These are phyloP conservation scores for Athelia sp. DNA, from an alignment of 1,284 basidiomycete species.

Conservation along the genomic window DNA sequence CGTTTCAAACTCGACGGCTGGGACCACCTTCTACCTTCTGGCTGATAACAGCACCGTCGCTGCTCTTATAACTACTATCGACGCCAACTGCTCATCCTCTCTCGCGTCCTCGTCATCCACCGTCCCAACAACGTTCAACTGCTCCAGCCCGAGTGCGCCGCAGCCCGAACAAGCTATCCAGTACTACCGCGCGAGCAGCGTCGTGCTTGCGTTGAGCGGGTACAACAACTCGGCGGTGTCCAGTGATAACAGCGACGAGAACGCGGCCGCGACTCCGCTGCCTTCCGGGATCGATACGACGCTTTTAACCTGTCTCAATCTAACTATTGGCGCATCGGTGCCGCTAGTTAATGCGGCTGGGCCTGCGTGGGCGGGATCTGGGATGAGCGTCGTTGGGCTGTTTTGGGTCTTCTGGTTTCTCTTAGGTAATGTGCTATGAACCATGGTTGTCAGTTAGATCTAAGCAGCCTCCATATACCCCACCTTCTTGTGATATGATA, in stretches of 20 bases:
- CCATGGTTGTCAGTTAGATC: no score
- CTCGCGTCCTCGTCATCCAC: constrained; percentile 17
- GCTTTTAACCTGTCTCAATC: constrained; percentile 48
- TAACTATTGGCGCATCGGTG: constrained; percentile 46
- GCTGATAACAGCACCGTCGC: constrained; percentile 53
- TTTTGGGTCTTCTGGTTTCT: constrained; percentile 8
- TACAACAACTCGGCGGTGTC: constrained; percentile 57
- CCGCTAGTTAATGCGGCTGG: constrained; percentile 33
- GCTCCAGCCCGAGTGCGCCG: constrained; percentile 25
- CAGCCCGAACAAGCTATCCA: constrained; percentile 50
- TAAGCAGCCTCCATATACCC: no score
- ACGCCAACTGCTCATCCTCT: constrained; percentile 38
- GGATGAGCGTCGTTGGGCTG: constrained; percentile 6
- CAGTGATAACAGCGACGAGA: constrained; percentile 24
- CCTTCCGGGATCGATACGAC: constrained; percentile 37
- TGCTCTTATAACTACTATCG: constrained; percentile 43
- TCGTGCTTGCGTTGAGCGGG: constrained; percentile 52
- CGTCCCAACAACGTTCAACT: constrained; percentile 26
- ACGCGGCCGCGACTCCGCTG: constrained; percentile 42
- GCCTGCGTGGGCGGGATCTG: constrained; percentile 1
- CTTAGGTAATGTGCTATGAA: background rate
- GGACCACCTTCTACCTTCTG: constrained; percentile 50
- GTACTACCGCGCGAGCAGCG: constrained; percentile 56
- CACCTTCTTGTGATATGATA: no score
- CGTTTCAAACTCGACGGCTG: constrained; percentile 35